A percentile compares a stretch with the other conserved stretches of the same genome.
Evolutionary conservation across 768 basidiomycete genomes (phyloP).

Genomic region (Coprinopsis cinerea): DNA sequence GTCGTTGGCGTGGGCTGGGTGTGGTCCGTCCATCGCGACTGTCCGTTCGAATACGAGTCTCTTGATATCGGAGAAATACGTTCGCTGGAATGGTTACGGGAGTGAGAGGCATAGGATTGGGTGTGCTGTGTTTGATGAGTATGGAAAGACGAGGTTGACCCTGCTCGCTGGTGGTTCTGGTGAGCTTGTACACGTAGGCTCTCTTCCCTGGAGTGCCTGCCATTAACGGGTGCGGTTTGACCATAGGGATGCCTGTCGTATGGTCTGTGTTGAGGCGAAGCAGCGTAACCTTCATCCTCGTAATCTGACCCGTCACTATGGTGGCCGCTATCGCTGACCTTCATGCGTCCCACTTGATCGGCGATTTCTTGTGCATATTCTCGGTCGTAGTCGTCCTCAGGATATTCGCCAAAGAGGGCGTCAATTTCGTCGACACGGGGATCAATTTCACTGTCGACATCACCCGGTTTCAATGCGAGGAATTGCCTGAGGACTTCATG

Average conservation of each 20-base stretch:
- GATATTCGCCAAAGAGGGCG: slow-evolving; percentile 36
- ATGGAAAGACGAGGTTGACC: slow-evolving; percentile 42
- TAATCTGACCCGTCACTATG: slow-evolving; percentile 64
- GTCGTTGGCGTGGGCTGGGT: slow-evolving; percentile 21
- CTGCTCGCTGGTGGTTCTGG: slow-evolving; percentile 48
- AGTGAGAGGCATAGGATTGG: slow-evolving; percentile 29
- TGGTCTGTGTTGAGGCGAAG: slow-evolving; percentile 34
- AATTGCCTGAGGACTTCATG: slow-evolving; percentile 78
- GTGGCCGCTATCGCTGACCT: slow-evolving; percentile 33
- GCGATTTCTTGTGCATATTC: slow-evolving; percentile 17
- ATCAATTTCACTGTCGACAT: slow-evolving; percentile 65
- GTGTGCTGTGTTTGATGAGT: slow-evolving; percentile 15
- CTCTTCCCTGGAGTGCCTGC: slow-evolving; percentile 36
- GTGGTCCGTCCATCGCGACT: slow-evolving; percentile 25
- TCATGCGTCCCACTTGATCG: slow-evolving; percentile 47
- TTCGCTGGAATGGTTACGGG: slow-evolving; percentile 34
- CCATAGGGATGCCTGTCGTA: slow-evolving; percentile 34
- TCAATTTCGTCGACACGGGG: slow-evolving; percentile 56
- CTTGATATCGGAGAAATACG: slow-evolving; percentile 26
- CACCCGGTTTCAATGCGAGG: slow-evolving; percentile 80
- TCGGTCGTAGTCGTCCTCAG: slow-evolving; percentile 11
- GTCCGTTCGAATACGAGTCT: slow-evolving; percentile 20
- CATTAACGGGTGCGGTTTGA: slow-evolving; percentile 24
- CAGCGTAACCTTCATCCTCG: slow-evolving; percentile 50
- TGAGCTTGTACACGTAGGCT: slow-evolving; percentile 36